phyloP scores from a whole-genome alignment of 2,329 filamentous ascomycete genomes.

The Balansia obtecta region DNA sequence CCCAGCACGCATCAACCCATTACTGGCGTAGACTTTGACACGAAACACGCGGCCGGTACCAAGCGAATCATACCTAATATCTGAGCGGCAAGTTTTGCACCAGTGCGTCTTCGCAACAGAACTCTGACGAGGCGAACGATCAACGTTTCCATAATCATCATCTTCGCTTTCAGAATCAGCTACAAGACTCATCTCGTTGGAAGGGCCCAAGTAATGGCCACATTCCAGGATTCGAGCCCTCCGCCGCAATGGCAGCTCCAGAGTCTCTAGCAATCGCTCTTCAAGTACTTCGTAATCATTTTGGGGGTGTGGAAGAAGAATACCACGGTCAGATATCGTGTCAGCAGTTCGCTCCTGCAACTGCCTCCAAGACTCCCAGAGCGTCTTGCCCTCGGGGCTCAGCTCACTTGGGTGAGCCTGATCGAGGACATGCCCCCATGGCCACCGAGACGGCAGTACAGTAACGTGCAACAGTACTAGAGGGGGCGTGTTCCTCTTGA shows the following conservation, averaged over 20 bases:
- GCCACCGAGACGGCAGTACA: constrained; percentile 55
- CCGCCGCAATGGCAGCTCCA: constrained; percentile 53
- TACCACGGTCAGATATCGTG: constrained; percentile 59
- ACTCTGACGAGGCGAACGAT: constrained; percentile 12
- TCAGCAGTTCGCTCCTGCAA: constrained; percentile 60
- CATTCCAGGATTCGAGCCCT: constrained; percentile 62
- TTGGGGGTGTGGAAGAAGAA: constrained; percentile 66
- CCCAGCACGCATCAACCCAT: constrained; percentile 81
- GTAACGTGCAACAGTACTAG: constrained; percentile 70
- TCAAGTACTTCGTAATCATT: constrained; percentile 72
- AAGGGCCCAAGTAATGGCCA: constrained; percentile 59
- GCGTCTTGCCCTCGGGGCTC: constrained; percentile 32
- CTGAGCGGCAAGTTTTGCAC: constrained; percentile 42
- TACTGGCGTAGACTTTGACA: constrained; percentile 86
- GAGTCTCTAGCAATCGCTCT: constrained; percentile 61
- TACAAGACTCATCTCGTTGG: constrained; percentile 32
- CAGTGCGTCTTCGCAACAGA: constrained; percentile 32
- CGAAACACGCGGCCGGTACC: constrained; percentile 50
- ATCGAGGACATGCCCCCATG: constrained; percentile 46
- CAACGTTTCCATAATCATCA: constrained; percentile 26
- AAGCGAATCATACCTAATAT: constrained; percentile 42
- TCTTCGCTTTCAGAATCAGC: constrained; percentile 36
- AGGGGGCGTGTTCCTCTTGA: constrained; percentile 47
- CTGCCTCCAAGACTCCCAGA: constrained; percentile 53
- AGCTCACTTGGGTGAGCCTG: constrained; percentile 27